Evolutionary conservation across 371 early-diverging fungal genomes (phyloP).

Genomic region (Apophysomyces trapeziformis): DNA sequence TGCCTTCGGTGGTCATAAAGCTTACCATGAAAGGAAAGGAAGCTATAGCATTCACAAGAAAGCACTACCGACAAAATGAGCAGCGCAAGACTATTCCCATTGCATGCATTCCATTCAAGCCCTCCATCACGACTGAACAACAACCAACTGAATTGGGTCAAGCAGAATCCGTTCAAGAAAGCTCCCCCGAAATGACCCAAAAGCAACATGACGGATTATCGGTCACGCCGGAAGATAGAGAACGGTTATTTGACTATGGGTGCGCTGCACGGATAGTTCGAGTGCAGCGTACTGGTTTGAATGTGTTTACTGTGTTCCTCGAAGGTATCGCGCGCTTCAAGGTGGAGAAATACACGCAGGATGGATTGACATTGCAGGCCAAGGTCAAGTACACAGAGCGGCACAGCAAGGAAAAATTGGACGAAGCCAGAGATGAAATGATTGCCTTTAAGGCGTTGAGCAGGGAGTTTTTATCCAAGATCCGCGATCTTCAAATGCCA

Average conservation of each 20-base stretch:
- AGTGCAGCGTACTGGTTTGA: conserved; percentile 35
- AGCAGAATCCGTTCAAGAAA: neutral
- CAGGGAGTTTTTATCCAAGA: conserved; percentile 57
- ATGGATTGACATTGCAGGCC: conserved; percentile 26
- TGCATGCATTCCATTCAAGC: conserved; percentile 31
- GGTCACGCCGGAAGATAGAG: conserved; percentile 15
- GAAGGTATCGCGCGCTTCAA: conserved; percentile 36
- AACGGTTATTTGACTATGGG: conserved; percentile 31
- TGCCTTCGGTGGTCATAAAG: conserved; percentile 50
- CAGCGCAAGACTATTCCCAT: conserved; percentile 24
- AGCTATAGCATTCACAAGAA: conserved; percentile 34
- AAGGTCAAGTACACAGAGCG: conserved; percentile 26
- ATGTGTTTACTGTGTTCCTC: conserved; percentile 34
- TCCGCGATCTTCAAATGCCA: conserved; percentile 72
- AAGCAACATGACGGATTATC: conserved; percentile 1
- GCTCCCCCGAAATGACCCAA: neutral
- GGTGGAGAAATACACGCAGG: conserved; percentile 20
- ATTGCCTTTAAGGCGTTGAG: conserved; percentile 59
- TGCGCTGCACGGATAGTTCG: conserved; percentile 49
- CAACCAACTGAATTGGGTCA: neutral
- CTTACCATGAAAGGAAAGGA: conserved; percentile 44
- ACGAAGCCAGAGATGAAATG: conserved; percentile 41
- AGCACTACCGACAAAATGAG: conserved; percentile 32
- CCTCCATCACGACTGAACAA: neutral
- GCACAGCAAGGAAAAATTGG: conserved; percentile 49